phyloP scores from a whole-genome alignment of 768 basidiomycete species.

The Amyloporia xantha region DNA sequence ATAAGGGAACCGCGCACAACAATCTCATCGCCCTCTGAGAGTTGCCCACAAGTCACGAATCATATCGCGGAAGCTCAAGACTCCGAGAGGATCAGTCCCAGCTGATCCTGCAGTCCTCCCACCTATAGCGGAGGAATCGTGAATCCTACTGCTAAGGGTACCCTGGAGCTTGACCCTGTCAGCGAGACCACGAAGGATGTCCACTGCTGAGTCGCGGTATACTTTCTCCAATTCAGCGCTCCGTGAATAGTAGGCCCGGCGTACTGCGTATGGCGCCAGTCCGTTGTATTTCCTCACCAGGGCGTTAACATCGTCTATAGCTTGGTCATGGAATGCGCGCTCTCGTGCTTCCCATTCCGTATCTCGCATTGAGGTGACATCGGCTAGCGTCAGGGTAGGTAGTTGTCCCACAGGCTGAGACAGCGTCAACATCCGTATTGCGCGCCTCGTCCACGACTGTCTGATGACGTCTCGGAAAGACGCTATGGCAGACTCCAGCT shows the following conservation, averaged over 20 bases:
- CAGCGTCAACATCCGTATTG: slow-evolving; percentile 52
- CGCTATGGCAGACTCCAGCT: slow-evolving; percentile 55
- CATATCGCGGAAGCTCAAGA: slow-evolving; percentile 22
- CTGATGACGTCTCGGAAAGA: slow-evolving; percentile 60
- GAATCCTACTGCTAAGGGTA: not conserved
- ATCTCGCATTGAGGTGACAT: slow-evolving; percentile 48
- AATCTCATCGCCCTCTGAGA: slow-evolving; percentile 12
- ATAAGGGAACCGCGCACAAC: slow-evolving; percentile 1
- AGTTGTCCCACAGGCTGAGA: slow-evolving; percentile 34
- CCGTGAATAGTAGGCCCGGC: slow-evolving; percentile 52
- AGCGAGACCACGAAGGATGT: slow-evolving; percentile 39
- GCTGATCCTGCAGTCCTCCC: slow-evolving; percentile 6
- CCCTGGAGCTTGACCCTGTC: slow-evolving; percentile 17
- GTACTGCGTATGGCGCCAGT: slow-evolving; percentile 72
- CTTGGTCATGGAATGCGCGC: slow-evolving; percentile 57
- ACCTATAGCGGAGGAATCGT: slow-evolving; percentile 9
- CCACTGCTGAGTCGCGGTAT: slow-evolving; percentile 45
- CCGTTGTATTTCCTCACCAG: slow-evolving; percentile 76
- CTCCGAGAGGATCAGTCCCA: slow-evolving; percentile 2
- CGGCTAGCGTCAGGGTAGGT: slow-evolving; percentile 25
- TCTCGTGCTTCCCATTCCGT: slow-evolving; percentile 66
- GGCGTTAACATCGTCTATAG: slow-evolving; percentile 65
- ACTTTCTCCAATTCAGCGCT: slow-evolving; percentile 50
- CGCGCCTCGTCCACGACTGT: slow-evolving; percentile 71
- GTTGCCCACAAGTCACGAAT: slow-evolving; percentile 23